Base-by-base conservation (phyloP, 2,329 filamentous ascomycete genomes). In the Fusarium sp. region DNA sequence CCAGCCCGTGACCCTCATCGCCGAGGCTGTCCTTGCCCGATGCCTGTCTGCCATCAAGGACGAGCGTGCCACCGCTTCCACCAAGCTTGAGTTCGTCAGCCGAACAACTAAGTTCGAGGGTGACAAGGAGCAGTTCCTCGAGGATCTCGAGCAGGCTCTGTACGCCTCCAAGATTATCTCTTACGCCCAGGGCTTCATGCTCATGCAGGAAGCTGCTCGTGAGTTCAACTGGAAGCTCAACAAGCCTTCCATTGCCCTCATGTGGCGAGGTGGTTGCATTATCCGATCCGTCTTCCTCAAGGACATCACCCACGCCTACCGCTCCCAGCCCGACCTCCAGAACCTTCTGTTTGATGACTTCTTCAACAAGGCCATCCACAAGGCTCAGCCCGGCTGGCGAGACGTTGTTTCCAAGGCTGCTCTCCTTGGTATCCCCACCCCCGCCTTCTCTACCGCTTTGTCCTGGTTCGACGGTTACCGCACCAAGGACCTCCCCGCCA, bases 91-190 rank as follows among this genome's bases (percentile, higher is more conserved):
- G 79, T 92, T 87, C 77, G 86, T 89, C 69, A 94, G 95, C 78
- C 95, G 94, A 80, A 93, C 89, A 82, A 91, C 90, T 80, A 85
- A 83, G 80, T 98, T 98, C 85, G 89, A 93, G 79, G 96, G 96
- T 79, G 90, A 98, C 91, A 95, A 93, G 90, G 88, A 94, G 84
- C 90, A 95, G 84, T 97, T 98, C 91, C 91, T 99, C 78, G 94
- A 94, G 78, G 95, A 99, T 85, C 94, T 99, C 59, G 96, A 99
- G 90, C 96, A 99, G 89, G 96, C 96, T 78, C 91, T 99, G 72
- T 99, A 99, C 83, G 96, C 96, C 77, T 98, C 96, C 82, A 99
- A 99, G 93, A 99, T 99, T 83, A 98, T 99, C 86, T 99, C 96
- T 25, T 99, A 99, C 84, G 95, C 96, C 76, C 96, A 99, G 88